A percentile compares a stretch with the other conserved stretches of the same genome.
Evolutionary conservation across 2,329 filamentous ascomycete genomes (phyloP).

Genomic region (Cladosporium austrohemisphaericum): DNA sequence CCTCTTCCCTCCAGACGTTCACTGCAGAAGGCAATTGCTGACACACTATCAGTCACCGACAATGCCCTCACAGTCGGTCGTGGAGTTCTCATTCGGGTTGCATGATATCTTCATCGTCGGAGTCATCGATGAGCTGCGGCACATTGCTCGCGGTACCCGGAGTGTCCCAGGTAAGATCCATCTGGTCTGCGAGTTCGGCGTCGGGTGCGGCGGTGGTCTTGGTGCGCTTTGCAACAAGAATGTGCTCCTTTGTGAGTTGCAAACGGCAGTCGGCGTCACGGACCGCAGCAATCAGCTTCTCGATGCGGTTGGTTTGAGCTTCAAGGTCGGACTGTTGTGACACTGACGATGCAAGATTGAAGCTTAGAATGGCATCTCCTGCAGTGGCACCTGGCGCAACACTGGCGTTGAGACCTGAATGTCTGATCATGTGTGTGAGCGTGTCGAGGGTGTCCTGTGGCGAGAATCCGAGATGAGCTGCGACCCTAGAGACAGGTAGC

Average conservation of each 20-base stretch:
- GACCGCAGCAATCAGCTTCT: constrained; percentile 49
- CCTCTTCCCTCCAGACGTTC: too few relatives aligned
- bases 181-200: constrained; percentile 33
- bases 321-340: constrained; percentile 40
- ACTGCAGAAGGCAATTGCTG: too few relatives aligned
- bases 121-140: constrained; percentile 13
- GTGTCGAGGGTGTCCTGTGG: constrained; percentile 52
- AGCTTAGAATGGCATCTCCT: constrained; percentile 50
- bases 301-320: constrained; percentile 49
- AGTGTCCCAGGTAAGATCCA: constrained; percentile 33
- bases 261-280: constrained; percentile 54
- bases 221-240: constrained; percentile 51
- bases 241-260: constrained; percentile 56
- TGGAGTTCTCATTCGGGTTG: neutral
- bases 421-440: constrained; percentile 50
- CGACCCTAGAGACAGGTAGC: constrained; percentile 54
- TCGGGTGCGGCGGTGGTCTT: constrained; percentile 34
- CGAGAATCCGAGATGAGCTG: constrained; percentile 48
- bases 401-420: constrained; percentile 49
- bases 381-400: constrained; percentile 43
- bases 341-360: constrained; percentile 36
- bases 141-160: constrained; percentile 15
- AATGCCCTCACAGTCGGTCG: too few relatives aligned
- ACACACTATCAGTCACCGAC: too few relatives aligned
- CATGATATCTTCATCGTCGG: constrained; percentile 34